phyloP scores from a whole-genome alignment of 2,329 filamentous ascomycete genomes.

The Alternaria sp. region DNA sequence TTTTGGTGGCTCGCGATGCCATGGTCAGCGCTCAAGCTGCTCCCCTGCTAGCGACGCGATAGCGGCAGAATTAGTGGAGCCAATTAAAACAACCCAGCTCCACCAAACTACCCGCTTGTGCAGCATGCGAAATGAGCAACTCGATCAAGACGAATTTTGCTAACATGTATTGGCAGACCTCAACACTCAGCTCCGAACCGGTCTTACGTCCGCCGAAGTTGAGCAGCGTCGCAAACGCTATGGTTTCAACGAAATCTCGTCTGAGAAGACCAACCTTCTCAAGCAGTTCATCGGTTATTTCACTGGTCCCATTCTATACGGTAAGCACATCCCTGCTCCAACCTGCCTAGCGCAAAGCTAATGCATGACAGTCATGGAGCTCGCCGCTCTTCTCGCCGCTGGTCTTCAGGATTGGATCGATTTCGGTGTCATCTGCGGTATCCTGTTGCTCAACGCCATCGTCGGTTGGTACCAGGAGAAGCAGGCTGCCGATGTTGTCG shows the following conservation, averaged over 20 bases:
- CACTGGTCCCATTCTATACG: slow-evolving; percentile 78
- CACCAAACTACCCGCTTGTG: slow-evolving; percentile 29
- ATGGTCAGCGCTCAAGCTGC: slow-evolving; percentile 30
- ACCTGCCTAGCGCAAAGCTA: slow-evolving; percentile 22
- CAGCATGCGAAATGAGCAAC: slow-evolving; percentile 16
- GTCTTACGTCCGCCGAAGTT: slow-evolving; percentile 67
- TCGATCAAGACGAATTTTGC: slow-evolving; percentile 13
- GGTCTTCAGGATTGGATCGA: slow-evolving; percentile 78
- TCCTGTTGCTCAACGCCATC: slow-evolving; percentile 76
- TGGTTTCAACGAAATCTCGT: slow-evolving; percentile 75
- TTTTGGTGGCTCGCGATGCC: slow-evolving; percentile 22
- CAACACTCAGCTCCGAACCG: slow-evolving; percentile 70
- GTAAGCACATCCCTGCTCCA: slow-evolving; percentile 61
- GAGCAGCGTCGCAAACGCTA: slow-evolving; percentile 70
- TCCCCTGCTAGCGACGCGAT: slow-evolving; percentile 16
- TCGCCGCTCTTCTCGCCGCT: slow-evolving; percentile 75
- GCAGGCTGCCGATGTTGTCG: slow-evolving; percentile 73
- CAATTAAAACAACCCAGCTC: slow-evolving; percentile 31
- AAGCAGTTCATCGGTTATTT: slow-evolving; percentile 79
- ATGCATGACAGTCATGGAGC: slow-evolving; percentile 70
- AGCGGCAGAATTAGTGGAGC: slow-evolving; percentile 29
- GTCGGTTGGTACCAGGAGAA: slow-evolving; percentile 86
- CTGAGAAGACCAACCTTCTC: slow-evolving; percentile 79
- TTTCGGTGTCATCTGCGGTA: slow-evolving; percentile 79
- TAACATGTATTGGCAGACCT: slow-evolving; percentile 59